Base-by-base conservation (phyloP, 1,284 basidiomycete genomes). In the Cutaneotrichosporon mucoides region DNA sequence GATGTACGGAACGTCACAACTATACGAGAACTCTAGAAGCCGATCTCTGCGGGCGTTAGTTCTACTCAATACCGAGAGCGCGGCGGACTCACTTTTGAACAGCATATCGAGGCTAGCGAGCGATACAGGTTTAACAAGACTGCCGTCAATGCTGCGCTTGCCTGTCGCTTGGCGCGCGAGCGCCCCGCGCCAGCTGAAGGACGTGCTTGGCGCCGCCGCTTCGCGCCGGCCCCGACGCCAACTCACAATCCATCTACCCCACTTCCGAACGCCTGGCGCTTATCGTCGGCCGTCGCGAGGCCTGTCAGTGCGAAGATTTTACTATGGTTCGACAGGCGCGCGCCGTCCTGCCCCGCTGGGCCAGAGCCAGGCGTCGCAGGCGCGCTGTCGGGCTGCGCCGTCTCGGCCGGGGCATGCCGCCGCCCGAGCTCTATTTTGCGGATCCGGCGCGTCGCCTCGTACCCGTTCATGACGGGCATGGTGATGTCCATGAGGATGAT, bases 241-340 rank as follows among this genome's bases (percentile, higher is more conserved):
- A 77, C 90, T 68, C 76, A 92, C 89, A 94, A 97, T 75, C 93
- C 93, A 70, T 97, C 92, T 48, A 96, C 92, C 3, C 94, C 93
- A 55, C 89, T 90, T 55, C 89, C 87, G 67, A 96, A 95, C 1
- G 93, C 94, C 68, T 86, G 83, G 24, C 90, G 84, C 77, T 95
- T 94, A 75, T 97, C 92, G 73, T 96, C 93, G 4, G 89, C 79
- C 9, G 92, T 90, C 7, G 92, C 94, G 82, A 92, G 87, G 9
- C 93, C 93, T 0, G 94, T 97, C 59, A 98, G 79, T 5, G 93
- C 93, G 58, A 97, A 82, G 57, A 97, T 93, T 65, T 89, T 86
- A 41, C 66, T 68, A 36, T 73, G 63, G 46, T 48, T 48, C 24
- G 34, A 24, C 24, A 24, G 24, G 24, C 24, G 24, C 24, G 24